These are phyloP conservation scores for Mariannaea sp. DNA, from an alignment of 2,329 filamentous ascomycete genomes.

Conservation along the genomic window DNA sequence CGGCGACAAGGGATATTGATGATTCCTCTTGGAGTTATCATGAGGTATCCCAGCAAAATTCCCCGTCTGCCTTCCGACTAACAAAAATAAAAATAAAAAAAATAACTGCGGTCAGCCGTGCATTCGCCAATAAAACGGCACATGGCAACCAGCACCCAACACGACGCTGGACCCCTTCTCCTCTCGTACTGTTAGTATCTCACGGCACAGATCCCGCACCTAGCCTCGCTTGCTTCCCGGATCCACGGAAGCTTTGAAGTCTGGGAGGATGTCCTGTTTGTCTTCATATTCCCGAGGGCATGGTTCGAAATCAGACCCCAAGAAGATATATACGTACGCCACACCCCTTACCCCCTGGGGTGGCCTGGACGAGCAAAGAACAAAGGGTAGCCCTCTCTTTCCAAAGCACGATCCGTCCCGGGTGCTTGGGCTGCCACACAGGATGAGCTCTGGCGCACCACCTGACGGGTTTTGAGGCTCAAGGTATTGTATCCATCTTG, in stretches of 20 bases:
- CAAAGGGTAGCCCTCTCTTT: no score
- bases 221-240: slow-evolving; percentile 6
- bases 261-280: background rate
- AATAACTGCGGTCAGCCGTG: slow-evolving; percentile 24
- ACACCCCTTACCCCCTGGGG: background rate
- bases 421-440: slow-evolving; percentile 1
- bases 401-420: slow-evolving; percentile 13
- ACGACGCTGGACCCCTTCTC: background rate
- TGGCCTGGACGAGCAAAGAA: background rate
- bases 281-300: slow-evolving; percentile 10
- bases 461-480: slow-evolving; percentile 29
- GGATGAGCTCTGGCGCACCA: slow-evolving; percentile 15
- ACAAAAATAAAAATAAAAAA: no score
- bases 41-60: no score
- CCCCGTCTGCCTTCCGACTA: slow-evolving; percentile 16
- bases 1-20: slow-evolving; percentile 16
- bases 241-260: slow-evolving; percentile 8
- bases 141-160: background rate
- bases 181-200: background rate
- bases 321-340: slow-evolving; percentile 8
- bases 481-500: slow-evolving; percentile 18
- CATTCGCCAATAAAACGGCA: slow-evolving; percentile 16
- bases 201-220: slow-evolving; percentile 17
- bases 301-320: slow-evolving; percentile 16
- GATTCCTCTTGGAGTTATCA: no score